Percentiles rank a stretch among this genome's conserved stretches.
phyloP scores from a whole-genome alignment of 2,329 filamentous ascomycete species.

The Coniella lustricola region DNA sequence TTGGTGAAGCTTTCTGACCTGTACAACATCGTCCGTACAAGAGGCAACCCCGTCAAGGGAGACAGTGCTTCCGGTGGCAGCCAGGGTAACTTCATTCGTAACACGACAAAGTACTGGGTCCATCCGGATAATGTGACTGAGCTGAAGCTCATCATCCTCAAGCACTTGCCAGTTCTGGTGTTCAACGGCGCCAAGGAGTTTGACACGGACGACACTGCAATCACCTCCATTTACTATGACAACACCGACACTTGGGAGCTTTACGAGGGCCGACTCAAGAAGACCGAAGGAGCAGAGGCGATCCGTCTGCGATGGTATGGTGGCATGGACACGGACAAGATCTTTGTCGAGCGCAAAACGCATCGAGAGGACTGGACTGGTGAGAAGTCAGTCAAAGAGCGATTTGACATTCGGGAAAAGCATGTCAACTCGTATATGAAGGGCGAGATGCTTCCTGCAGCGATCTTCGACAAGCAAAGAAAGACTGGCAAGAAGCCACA shows the following conservation, averaged over 20 bases:
- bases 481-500: constrained; percentile 91
- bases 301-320: constrained; percentile 97
- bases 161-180: constrained; percentile 92
- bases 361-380: constrained; percentile 99
- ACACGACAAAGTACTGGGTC: constrained; percentile 99
- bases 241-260: constrained; percentile 91
- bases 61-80: constrained; percentile 85
- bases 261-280: constrained; percentile 90
- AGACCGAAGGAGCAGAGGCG: constrained; percentile 94
- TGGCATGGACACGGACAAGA: constrained; percentile 88
- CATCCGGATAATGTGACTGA: constrained; percentile 98
- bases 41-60: constrained; percentile 86
- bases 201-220: constrained; percentile 80
- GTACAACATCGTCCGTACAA: constrained; percentile 88
- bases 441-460: constrained; percentile 75
- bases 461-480: constrained; percentile 93
- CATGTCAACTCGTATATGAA: constrained; percentile 86
- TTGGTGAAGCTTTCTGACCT: constrained; percentile 91
- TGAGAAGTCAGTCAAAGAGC: constrained; percentile 96
- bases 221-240: constrained; percentile 98
- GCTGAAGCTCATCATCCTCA: constrained; percentile 93
- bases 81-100: constrained; percentile 92
- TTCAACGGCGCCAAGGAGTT: constrained; percentile 98
- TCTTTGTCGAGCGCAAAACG: constrained; percentile 96
- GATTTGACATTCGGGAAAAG: constrained; percentile 94